Percentiles rank a stretch among this genome's conserved stretches.
Conservation (phyloP, 2,329 filamentous ascomycete genomes). For the Cercospora brassicicola region DNA sequence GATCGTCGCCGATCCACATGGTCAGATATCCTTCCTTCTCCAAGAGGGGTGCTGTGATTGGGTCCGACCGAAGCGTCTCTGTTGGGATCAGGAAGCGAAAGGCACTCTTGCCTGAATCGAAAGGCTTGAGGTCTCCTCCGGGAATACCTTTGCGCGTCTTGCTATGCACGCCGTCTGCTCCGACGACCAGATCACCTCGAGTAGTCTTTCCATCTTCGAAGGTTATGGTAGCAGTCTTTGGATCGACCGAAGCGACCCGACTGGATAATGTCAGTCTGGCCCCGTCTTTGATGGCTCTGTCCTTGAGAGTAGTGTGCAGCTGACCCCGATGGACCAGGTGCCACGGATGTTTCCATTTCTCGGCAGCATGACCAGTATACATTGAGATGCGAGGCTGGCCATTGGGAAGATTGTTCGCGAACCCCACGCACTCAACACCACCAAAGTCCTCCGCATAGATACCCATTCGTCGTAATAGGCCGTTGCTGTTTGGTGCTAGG, state of each 20-base stretch:
- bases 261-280: slow-evolving; percentile 30
- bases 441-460: slow-evolving; percentile 29
- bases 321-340: slow-evolving; percentile 34
- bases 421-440: slow-evolving; percentile 22
- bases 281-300: slow-evolving; percentile 24
- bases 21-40: slow-evolving; percentile 40
- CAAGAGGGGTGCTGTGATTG: slow-evolving; percentile 44
- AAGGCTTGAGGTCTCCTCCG: slow-evolving; percentile 28
- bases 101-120: slow-evolving; percentile 54
- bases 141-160: slow-evolving; percentile 25
- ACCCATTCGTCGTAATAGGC: slow-evolving; percentile 48
- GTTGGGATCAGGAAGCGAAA: slow-evolving; percentile 58
- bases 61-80: slow-evolving; percentile 46
- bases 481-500: slow-evolving; percentile 61
- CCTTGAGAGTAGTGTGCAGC: slow-evolving; percentile 32
- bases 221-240: slow-evolving; percentile 15
- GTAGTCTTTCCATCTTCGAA: slow-evolving; percentile 31
- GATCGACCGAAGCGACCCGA: slow-evolving; percentile 16
- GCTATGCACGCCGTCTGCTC: slow-evolving; percentile 39
- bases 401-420: slow-evolving; percentile 22
- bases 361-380: slow-evolving; percentile 17
- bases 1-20: slow-evolving; percentile 48
- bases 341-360: slow-evolving; percentile 34
- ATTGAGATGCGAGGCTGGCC: slow-evolving; percentile 20
- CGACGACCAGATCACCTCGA: slow-evolving; percentile 34